Conservation (phyloP, 106 monocot species). For the Dendrobium huoshanense region DNA sequence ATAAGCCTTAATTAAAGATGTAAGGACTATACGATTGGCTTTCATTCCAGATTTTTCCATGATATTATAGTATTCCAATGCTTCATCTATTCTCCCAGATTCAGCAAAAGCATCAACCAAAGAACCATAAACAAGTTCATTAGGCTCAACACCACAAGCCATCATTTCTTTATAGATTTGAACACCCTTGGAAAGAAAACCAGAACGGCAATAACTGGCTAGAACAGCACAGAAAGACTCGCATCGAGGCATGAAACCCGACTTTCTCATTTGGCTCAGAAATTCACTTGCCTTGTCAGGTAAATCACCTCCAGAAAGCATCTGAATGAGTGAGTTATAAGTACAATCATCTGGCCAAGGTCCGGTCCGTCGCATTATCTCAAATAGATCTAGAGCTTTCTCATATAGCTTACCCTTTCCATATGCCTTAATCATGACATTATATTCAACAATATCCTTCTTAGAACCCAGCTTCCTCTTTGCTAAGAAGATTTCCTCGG, state of each 20-base stretch:
- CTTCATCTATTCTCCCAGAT: constrained; percentile 35
- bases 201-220: constrained; percentile 26
- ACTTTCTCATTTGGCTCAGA: constrained; percentile 43
- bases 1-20: constrained; percentile 82
- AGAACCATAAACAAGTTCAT: constrained; percentile 67
- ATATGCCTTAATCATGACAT: constrained; percentile 87
- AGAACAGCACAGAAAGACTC: constrained; percentile 67
- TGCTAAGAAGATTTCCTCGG: constrained; percentile 50
- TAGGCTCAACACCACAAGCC: constrained; percentile 37
- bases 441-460: constrained; percentile 58
- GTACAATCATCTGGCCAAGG: constrained; percentile 73
- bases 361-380: constrained; percentile 54
- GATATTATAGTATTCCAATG: constrained; percentile 33
- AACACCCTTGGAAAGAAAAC: constrained; percentile 32
- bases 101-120: constrained; percentile 68
- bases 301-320: constrained; percentile 56
- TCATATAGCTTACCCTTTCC: constrained; percentile 68
- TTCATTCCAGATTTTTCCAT: constrained; percentile 56
- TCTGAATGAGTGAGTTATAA: constrained; percentile 78
- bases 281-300: constrained; percentile 42
- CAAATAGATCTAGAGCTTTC: constrained; percentile 53
- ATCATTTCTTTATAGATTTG: constrained; percentile 56
- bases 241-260: constrained; percentile 50
- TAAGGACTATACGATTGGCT: constrained; percentile 52
- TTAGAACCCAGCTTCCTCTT: constrained; percentile 18